Evolutionary conservation across 441 rosid species (phyloP), one percentile per base, ranked within the genome.

Genomic region (Gossypium gossypioides): DNA sequence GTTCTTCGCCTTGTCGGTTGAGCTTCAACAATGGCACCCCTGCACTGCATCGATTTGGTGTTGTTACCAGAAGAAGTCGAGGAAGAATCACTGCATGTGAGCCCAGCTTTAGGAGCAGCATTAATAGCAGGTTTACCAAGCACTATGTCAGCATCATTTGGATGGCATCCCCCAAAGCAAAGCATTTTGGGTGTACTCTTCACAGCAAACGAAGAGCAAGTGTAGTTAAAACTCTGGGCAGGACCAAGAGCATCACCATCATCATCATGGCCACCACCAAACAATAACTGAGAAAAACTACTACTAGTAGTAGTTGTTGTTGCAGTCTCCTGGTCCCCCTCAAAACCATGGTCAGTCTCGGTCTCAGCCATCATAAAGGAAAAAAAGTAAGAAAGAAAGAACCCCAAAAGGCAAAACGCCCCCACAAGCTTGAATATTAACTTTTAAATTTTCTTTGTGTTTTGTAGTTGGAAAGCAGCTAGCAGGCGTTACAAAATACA

Each of bases 271-370:
- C 76, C 84, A 3, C 77, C 86, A 7, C 73, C 79, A 75, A 88
- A 82, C 34, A 89, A 83, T 68, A 89, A 76, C 81, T 88, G 88
- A 62, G 93, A 89, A 81, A 88, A 88, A 75, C 89, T 88, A 29
- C 34, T 29, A 32, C 7, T 32, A 32, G 37, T 32, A 32, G 37
- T 32, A 21, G 83, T 62, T 29, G 69, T 63, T 34, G 32, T 1
- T 22, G 61, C 48, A 51, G 40, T 63, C 44, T 77, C 81, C 63
- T 76, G 79, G 68, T 79, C 85, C 74, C 83, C 78, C 12, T 77
- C 83, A 22, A 80, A 75, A 8, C 75, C 72, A 50, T 79, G 59
- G 9, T 68, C 84, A 19, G 40, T 65, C 18, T 77, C 77, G 21
- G 82, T 69, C n/a, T 77, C 77, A 25, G 81, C 89, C 96, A 86